These are phyloP conservation scores for Schoenoplectus triqueter DNA, from an alignment of 202 grass and related monocot genomes.

Conservation along the genomic window DNA sequence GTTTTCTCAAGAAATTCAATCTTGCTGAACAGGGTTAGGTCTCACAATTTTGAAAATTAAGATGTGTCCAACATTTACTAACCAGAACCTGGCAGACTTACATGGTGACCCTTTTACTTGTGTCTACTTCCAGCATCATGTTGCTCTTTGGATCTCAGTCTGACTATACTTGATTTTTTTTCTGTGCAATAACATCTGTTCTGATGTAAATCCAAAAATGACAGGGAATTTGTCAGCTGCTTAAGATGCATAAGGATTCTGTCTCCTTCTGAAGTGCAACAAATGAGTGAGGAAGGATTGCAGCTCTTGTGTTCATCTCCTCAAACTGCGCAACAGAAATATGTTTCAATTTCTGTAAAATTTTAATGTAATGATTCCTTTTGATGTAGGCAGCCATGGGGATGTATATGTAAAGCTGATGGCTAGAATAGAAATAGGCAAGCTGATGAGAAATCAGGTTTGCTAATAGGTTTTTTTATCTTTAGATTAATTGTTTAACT, in stretches of 20 bases:
- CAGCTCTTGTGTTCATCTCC: slow-evolving; percentile 68
- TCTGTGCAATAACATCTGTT: neutral
- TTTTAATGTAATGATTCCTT: slow-evolving; percentile 5
- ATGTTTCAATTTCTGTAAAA: neutral
- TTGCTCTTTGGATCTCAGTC: too few species aligned
- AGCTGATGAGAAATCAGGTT: neutral
- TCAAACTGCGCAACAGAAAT: slow-evolving; percentile 46
- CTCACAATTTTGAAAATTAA: too few species aligned
- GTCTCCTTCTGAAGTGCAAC: slow-evolving; percentile 84
- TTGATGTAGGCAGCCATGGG: neutral
- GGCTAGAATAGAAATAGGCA: slow-evolving; percentile 27
- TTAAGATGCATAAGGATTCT: slow-evolving; percentile 89
- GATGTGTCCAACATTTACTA: too few species aligned
- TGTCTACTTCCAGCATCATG: too few species aligned
- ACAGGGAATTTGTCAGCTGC: slow-evolving; percentile 92
- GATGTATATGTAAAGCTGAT: slow-evolving; percentile 37
- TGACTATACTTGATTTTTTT: too few species aligned
- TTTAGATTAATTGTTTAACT: slow-evolving; percentile 12
- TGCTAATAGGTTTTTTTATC: neutral
- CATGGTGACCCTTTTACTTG: neutral
- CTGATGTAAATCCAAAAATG: slow-evolving; percentile 19
- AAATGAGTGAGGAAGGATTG: slow-evolving; percentile 85
- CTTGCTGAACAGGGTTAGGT: neutral
- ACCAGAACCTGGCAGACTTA: neutral
- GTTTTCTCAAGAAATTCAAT: neutral